These are phyloP conservation scores for Polytrichum commune DNA, from an alignment of 225 moss, liverwort and hornwort genomes.

Conservation along the genomic window DNA sequence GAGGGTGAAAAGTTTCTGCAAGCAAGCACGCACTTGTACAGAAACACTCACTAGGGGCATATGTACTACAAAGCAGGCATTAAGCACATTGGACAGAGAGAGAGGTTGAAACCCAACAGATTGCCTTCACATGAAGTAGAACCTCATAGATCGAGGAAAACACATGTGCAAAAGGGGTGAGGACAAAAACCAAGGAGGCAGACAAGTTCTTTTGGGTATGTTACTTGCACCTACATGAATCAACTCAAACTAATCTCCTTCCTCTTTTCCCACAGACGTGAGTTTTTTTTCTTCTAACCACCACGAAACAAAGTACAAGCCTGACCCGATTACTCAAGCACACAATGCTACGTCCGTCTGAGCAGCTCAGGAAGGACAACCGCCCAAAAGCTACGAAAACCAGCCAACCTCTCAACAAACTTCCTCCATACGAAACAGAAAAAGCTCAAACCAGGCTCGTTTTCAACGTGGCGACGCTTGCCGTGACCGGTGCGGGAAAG, in stretches of 20 bases:
- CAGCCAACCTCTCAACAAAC: slow-evolving; percentile 1
- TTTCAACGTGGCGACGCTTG: slow-evolving; percentile 7
- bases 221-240: not conserved
- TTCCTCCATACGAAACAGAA: not conserved
- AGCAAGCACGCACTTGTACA: no score
- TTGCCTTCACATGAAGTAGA: no score
- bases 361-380: not conserved
- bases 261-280: not conserved
- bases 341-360: not conserved
- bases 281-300: not conserved
- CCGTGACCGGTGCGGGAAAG: not conserved
- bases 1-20: no score
- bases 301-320: not conserved
- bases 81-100: no score
- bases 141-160: no score
- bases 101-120: no score
- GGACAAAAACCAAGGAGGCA: no score
- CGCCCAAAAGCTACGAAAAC: not conserved
- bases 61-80: no score
- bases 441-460: not conserved
- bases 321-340: no score
- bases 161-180: no score
- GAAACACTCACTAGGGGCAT: no score
- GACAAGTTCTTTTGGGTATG: no score
- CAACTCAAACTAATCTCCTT: not conserved